Base-by-base conservation (phyloP, 805 yeast genomes). In the Priceomyces medius region DNA sequence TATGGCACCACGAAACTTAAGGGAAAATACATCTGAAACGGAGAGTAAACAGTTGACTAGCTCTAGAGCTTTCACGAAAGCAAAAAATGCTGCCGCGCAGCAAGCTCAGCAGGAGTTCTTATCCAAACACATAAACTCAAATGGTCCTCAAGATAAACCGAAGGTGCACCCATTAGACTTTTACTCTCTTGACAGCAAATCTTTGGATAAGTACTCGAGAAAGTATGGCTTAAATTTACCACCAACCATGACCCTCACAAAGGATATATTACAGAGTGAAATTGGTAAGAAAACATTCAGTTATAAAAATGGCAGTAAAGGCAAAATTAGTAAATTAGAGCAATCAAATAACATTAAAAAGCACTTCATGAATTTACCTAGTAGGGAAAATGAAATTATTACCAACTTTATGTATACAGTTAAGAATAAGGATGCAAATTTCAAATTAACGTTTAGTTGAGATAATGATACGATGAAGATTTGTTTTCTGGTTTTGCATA, bases 351-450 rank as follows among this genome's bases (percentile, higher is more conserved):
- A 73, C 19, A 80, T 82, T 19, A 83, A 80, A 61, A 76, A 74
- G 41, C 97, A 91, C 61, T 88, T 90, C 51, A 53, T 73, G 48
- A 68, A 59, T 38, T 45, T 68, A 19, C 73, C 77, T 9, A 80
- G 81, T 3, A 81, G 86, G 51, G 99, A 91, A 56, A 80, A 83
- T 43, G 98, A 91, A 53, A 80, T 85, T 23, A 81, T 91, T 29
- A 88, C 96, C 27, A 89, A 86, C 54, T 93, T 91, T 58, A 71
- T 93, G 41, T 93, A 91, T 66, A 83, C 86, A 53, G 89, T 88
- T 40, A 81, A 80, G 55, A 83, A 88, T 55, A 87, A 86, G 53
- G 73, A 69, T 35, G 65, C 63, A 45, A 72, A 68, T 36, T 70
- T 70, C 48, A 69, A 68, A 52, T 55, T 64, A 37, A 50, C 57